Conservation (phyloP, 2,329 filamentous ascomycete genomes). For the Endoconidiophora polonica region DNA sequence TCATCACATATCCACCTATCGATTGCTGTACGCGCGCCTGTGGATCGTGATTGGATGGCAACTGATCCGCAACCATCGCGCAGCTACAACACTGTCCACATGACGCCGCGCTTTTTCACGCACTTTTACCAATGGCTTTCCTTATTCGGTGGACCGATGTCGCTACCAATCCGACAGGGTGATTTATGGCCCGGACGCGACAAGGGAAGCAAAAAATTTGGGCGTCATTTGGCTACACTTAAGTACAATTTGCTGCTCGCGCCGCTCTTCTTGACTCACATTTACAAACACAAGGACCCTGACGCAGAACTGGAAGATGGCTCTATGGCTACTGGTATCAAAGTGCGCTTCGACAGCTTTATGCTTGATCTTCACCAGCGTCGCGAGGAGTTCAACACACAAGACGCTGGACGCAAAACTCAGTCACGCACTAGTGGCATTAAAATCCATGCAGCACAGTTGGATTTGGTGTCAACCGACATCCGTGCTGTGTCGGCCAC, state of each 20-base stretch:
- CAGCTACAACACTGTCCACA: constrained; percentile 92
- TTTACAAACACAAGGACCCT: constrained; percentile 95
- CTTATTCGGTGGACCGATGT: constrained; percentile 87
- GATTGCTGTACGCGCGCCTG: constrained; percentile 73
- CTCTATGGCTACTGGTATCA: constrained; percentile 87
- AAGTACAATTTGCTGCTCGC: constrained; percentile 92
- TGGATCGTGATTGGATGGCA: constrained; percentile 71
- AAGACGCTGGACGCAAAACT: constrained; percentile 58
- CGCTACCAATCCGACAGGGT: constrained; percentile 83
- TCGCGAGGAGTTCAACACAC: constrained; percentile 75
- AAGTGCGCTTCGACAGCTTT: constrained; percentile 88
- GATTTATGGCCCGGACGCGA: constrained; percentile 80
- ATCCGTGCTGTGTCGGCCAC: constrained; percentile 84
- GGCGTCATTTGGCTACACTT: constrained; percentile 89
- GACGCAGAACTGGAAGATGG: constrained; percentile 64
- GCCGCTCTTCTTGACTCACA: constrained; percentile 84
- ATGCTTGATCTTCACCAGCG: constrained; percentile 93
- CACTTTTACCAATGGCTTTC: constrained; percentile 99
- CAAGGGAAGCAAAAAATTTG: constrained; percentile 97
- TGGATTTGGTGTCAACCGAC: constrained; percentile 83
- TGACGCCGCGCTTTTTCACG: constrained; percentile 90
- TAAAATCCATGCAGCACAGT: constrained; percentile 85
- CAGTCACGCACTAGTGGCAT: constrained; percentile 77
- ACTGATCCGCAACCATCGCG: constrained; percentile 58
- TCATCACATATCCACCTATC: constrained; percentile 96